Evolutionary conservation across 257 asterid species (phyloP).

Genomic region (Solanum appendiculatum): DNA sequence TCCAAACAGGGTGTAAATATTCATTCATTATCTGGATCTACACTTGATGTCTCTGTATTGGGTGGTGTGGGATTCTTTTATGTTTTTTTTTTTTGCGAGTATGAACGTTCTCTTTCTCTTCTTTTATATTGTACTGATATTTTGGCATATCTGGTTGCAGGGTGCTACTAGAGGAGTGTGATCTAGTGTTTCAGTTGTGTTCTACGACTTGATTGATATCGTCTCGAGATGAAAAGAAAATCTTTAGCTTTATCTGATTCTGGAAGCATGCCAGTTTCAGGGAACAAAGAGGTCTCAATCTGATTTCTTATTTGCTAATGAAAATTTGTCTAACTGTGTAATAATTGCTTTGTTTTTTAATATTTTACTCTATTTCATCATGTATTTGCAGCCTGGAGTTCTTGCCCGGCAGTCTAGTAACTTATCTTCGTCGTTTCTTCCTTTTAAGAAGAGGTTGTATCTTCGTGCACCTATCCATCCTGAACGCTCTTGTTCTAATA

Average conservation of each 20-base stretch:
- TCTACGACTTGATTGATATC: background rate
- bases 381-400: constrained; percentile 35
- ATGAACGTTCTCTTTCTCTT: background rate
- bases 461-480: constrained; percentile 38
- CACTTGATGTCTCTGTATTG: no score
- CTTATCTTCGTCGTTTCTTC: constrained; percentile 45
- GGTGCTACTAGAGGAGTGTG: no score
- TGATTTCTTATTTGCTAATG: background rate
- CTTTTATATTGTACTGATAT: background rate
- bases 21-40: no score
- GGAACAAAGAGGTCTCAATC: background rate
- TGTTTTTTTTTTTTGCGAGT: background rate
- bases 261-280: constrained; percentile 1
- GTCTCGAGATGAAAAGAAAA: background rate
- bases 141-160: no score
- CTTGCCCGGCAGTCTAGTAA: constrained; percentile 32
- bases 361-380: background rate
- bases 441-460: constrained; percentile 58
- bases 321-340: background rate
- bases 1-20: no score
- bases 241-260: background rate
- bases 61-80: no score
- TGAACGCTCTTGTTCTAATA: no score
- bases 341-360: background rate
- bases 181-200: constrained; percentile 3